phyloP scores from a whole-genome alignment of 305 asterid species.

The Fraxinus platypoda region DNA sequence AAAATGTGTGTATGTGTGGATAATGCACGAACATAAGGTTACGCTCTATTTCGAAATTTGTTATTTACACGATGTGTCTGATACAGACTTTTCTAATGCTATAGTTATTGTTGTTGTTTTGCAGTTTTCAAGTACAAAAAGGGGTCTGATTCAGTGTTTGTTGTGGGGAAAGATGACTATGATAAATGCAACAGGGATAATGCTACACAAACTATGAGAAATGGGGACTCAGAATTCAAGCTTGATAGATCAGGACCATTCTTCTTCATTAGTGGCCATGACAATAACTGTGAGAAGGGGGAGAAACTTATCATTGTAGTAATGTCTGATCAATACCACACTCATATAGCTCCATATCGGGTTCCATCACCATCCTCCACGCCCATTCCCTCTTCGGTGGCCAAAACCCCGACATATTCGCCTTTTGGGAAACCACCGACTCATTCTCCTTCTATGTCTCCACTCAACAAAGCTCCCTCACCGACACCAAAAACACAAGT shows the following conservation, averaged over 20 bases:
- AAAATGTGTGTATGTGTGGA: background rate
- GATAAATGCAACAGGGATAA: constrained; percentile 47
- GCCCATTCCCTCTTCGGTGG: background rate
- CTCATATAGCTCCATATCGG: background rate
- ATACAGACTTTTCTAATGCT: background rate
- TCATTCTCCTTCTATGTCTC: background rate
- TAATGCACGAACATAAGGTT: background rate
- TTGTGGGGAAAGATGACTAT: constrained; percentile 45
- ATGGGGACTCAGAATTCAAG: constrained; percentile 43
- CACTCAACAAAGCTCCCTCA: constrained; percentile 7
- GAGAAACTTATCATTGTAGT: constrained; percentile 44
- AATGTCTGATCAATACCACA: constrained; percentile 24
- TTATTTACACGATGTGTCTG: background rate
- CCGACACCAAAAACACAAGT: constrained; percentile 1
- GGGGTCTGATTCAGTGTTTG: constrained; percentile 51
- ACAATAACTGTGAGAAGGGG: constrained; percentile 56
- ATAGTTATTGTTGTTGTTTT: background rate
- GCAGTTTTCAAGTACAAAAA: constrained; percentile 57
- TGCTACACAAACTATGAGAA: constrained; percentile 34
- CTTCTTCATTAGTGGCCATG: constrained; percentile 65
- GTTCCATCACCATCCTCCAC: background rate
- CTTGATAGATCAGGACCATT: constrained; percentile 44
- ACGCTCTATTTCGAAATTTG: background rate
- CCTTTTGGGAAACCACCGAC: constrained; percentile 3
- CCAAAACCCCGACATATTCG: background rate